Percentiles rank a stretch among this genome's conserved stretches.
Conservation (phyloP, 495 filamentous ascomycete genomes). For the Lentithecium fluviatile region DNA sequence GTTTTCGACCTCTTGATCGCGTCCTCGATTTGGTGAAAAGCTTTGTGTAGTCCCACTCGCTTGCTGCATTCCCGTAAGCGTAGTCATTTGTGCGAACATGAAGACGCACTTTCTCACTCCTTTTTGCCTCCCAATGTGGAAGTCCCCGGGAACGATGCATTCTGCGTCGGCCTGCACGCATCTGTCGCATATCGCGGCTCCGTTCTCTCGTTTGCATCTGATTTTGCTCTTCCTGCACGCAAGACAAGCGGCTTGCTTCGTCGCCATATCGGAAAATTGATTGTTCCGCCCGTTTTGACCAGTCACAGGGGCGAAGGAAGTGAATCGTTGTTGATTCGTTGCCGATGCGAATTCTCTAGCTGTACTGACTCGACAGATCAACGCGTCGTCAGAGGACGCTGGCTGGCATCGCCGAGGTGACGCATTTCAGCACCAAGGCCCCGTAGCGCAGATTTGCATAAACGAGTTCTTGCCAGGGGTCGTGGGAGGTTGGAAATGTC, state of each 20-base stretch:
- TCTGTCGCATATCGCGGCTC: constrained; percentile 58
- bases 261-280: not conserved
- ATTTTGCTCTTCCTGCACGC: constrained; percentile 68
- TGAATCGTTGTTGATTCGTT: too few species aligned
- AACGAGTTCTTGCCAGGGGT: too few species aligned
- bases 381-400: too few species aligned
- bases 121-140: constrained; percentile 69
- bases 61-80: constrained; percentile 52
- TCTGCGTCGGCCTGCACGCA: constrained; percentile 58
- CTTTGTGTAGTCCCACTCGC: constrained; percentile 69
- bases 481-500: too few species aligned
- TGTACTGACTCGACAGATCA: too few species aligned
- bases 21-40: constrained; percentile 70
- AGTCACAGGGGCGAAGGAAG: too few species aligned
- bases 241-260: constrained; percentile 63
- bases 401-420: too few species aligned
- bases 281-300: too few species aligned
- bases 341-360: too few species aligned
- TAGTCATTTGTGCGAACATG: constrained; percentile 10
- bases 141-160: constrained; percentile 61
- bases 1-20: constrained; percentile 64
- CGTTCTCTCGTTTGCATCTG: constrained; percentile 56
- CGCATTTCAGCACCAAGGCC: too few species aligned
- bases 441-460: too few species aligned
- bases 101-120: constrained; percentile 68